Evolutionary conservation across 2,329 filamentous ascomycete species (phyloP), one percentile per base, ranked within the genome.

Genomic region (Dothistroma pini): DNA sequence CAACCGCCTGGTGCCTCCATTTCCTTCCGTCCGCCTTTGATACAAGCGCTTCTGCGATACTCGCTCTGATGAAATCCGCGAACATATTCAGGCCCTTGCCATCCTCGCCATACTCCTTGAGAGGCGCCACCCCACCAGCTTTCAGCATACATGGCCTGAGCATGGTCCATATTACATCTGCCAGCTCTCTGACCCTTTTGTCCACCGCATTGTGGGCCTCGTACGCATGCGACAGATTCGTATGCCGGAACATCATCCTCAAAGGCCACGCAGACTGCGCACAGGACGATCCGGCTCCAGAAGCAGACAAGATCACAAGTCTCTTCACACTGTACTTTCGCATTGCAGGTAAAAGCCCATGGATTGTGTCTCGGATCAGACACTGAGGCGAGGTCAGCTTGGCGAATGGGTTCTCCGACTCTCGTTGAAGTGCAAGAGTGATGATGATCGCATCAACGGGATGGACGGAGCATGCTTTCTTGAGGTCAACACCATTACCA

Each of bases 141-240:
- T 74, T 73, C 62, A 83, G 69, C 56, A 80, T 76, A 1, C 72
- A 70, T 3, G 81, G 79, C 2, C 80, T 72, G 4, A 79, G 78
- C n/a, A 83, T 56, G 2, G 82, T 79, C 67, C 73, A 80, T 4
- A 74, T 68, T 4, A 49, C 54, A 4, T 70, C 75, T 12, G 65
- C 71, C 0, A 54, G 68, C 54, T 38, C 22, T 22, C 75, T 75
- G 0, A 81, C 71, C 64, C 80, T 72, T 12, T 65, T 58, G 41
- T 83, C 81, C 38, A 82, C 76, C 34, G 72, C 70, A 54, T 79
- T 74, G 61, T 84, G 83, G 58, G 84, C 83, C 0, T 77, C 71
- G 7, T 38, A 19, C 47, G 22, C 47, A 41, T 38, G 41, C 31
- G 29, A 10, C 38, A 54, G 54, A 50, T 54, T 59, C 16, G 57